Evolutionary conservation across 2,329 filamentous ascomycete species (phyloP).

Genomic region (Sporothrix inflata): DNA sequence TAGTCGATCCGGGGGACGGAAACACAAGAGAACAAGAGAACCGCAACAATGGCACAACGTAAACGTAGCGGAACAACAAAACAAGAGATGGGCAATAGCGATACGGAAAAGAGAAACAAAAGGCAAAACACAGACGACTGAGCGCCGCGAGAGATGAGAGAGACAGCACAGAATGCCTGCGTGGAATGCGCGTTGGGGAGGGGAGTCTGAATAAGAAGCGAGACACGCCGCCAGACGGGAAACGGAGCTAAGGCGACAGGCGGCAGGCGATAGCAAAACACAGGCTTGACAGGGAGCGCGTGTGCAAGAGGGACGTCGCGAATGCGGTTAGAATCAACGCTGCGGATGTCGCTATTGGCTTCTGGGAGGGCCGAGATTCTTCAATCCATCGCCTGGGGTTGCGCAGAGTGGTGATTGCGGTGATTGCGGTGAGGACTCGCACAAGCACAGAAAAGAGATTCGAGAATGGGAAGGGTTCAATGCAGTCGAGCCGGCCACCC

Average conservation of each 20-base stretch:
- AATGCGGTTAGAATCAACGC: background rate
- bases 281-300: background rate
- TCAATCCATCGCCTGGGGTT: background rate
- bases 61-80: background rate
- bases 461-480: background rate
- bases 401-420: background rate
- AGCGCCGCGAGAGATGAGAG: conserved; percentile 11
- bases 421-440: background rate
- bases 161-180: background rate
- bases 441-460: too few species aligned
- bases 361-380: background rate
- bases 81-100: background rate
- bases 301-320: conserved; percentile 1
- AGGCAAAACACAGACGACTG: conserved; percentile 8
- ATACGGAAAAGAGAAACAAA: background rate
- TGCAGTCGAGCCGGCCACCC: background rate
- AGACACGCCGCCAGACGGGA: background rate
- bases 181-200: conserved; percentile 4
- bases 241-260: conserved; percentile 11
- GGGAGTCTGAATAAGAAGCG: conserved; percentile 14
- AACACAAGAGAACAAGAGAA: background rate
- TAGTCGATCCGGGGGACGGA: conserved; percentile 23
- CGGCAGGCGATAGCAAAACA: background rate
- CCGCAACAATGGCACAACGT: background rate
- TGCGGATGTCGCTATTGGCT: conserved; percentile 12